Conservation (phyloP, 2,329 filamentous ascomycete genomes). For the Epichloe gansuensis region DNA sequence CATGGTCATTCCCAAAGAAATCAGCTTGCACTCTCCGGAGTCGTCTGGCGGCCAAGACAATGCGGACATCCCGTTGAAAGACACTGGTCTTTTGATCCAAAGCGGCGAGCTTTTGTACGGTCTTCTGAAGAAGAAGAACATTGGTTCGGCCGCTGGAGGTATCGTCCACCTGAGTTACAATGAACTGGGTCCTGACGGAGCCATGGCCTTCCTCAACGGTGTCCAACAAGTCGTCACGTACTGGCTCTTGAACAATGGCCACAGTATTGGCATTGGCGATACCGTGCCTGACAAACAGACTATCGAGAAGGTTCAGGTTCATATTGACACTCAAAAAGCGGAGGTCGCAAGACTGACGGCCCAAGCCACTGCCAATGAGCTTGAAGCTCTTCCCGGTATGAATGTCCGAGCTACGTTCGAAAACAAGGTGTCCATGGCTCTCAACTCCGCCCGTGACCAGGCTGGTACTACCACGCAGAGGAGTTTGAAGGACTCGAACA, state of each 20-base stretch:
- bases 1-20: conserved; percentile 75
- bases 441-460: conserved; percentile 93
- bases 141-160: conserved; percentile 81
- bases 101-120: conserved; percentile 85
- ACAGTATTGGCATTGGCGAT: conserved; percentile 97
- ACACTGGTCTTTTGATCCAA: conserved; percentile 72
- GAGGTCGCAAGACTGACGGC: conserved; percentile 66
- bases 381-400: conserved; percentile 95
- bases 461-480: conserved; percentile 87
- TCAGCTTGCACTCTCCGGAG: conserved; percentile 65
- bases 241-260: conserved; percentile 91
- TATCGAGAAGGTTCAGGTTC: conserved; percentile 71
- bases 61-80: conserved; percentile 51
- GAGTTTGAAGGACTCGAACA: conserved; percentile 90
- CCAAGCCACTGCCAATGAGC: conserved; percentile 69
- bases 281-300: conserved; percentile 84
- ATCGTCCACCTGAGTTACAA: conserved; percentile 96
- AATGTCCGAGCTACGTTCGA: conserved; percentile 98
- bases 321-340: conserved; percentile 70
- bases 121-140: conserved; percentile 82
- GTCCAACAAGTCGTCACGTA: conserved; percentile 92
- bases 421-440: conserved; percentile 84
- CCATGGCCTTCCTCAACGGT: conserved; percentile 93
- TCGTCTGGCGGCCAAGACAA: conserved; percentile 23
- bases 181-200: conserved; percentile 72